Percentiles rank a stretch among this genome's conserved stretches.
Conservation (phyloP, 2,329 filamentous ascomycete genomes). For the Ophiostoma sp. region DNA sequence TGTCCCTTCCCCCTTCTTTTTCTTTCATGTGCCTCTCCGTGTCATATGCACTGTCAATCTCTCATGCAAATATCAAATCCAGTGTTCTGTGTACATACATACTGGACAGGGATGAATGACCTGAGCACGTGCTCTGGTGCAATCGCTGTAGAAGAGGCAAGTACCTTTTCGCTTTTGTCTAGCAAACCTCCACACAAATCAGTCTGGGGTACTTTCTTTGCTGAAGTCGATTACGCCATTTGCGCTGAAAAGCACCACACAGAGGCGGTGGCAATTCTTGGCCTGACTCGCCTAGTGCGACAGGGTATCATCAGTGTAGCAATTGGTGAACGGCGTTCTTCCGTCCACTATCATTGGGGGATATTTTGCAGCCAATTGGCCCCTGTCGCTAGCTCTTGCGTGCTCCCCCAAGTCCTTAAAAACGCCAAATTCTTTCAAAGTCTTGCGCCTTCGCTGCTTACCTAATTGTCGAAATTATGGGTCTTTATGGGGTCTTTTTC, state of each 20-base stretch:
- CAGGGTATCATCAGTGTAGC: neutral
- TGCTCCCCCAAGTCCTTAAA: neutral
- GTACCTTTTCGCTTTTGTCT: neutral
- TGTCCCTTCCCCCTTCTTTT: neutral
- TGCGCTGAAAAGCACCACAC: constrained; percentile 12
- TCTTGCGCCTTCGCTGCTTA: neutral
- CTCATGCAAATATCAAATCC: neutral
- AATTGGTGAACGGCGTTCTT: neutral
- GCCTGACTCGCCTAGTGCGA: constrained; percentile 12
- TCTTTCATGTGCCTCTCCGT: neutral
- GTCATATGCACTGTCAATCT: neutral
- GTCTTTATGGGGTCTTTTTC: neutral
- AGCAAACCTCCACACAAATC: neutral
- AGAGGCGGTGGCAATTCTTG: constrained; percentile 10
- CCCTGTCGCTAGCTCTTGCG: constrained; percentile 13
- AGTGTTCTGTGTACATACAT: neutral
- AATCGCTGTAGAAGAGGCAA: neutral
- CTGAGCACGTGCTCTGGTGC: constrained; percentile 11
- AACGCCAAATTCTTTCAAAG: neutral
- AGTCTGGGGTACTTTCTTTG: neutral
- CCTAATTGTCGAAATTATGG: neutral
- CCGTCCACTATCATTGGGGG: neutral
- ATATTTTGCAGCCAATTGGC: neutral
- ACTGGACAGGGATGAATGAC: constrained; percentile 4
- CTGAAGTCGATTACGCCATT: constrained; percentile 2